Conservation (phyloP, 169 alveolate species). For the Cryptosporidium bovis region DNA sequence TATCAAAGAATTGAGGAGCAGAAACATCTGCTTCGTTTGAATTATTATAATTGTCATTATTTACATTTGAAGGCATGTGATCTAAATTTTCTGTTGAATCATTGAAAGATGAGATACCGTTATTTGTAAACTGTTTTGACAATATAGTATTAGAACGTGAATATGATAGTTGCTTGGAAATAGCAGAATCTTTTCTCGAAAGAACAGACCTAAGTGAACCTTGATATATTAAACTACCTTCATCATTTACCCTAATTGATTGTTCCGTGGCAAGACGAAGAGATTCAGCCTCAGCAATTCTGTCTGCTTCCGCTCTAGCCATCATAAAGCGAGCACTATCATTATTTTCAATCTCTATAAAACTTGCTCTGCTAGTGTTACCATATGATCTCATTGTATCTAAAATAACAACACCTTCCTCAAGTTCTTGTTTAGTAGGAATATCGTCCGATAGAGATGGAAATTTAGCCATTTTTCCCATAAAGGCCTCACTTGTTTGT, state of each 20-base stretch:
- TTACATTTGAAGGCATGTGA: slow-evolving; percentile 26
- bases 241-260: slow-evolving; percentile 71
- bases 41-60: neutral
- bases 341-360: slow-evolving; percentile 55
- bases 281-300: slow-evolving; percentile 72
- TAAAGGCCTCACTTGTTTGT: slow-evolving; percentile 57
- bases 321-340: slow-evolving; percentile 63
- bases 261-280: slow-evolving; percentile 68
- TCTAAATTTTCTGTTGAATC: slow-evolving; percentile 5
- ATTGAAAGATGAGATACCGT: neutral
- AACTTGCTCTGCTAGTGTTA: slow-evolving; percentile 40
- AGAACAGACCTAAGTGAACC: slow-evolving; percentile 8
- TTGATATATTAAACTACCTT: slow-evolving; percentile 49
- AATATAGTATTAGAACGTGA: slow-evolving; percentile 3
- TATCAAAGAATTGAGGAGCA: slow-evolving; percentile 22
- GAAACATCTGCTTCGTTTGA: neutral
- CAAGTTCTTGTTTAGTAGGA: slow-evolving; percentile 34
- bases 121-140: slow-evolving; percentile 19
- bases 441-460: slow-evolving; percentile 62
- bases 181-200: slow-evolving; percentile 22
- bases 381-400: slow-evolving; percentile 19
- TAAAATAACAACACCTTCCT: slow-evolving; percentile 60
- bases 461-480: slow-evolving; percentile 46
- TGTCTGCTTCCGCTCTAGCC: slow-evolving; percentile 74
- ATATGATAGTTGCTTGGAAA: slow-evolving; percentile 9